Conservation (phyloP, 1,139 yeast genomes). For the Sugiyamaella sp. region DNA sequence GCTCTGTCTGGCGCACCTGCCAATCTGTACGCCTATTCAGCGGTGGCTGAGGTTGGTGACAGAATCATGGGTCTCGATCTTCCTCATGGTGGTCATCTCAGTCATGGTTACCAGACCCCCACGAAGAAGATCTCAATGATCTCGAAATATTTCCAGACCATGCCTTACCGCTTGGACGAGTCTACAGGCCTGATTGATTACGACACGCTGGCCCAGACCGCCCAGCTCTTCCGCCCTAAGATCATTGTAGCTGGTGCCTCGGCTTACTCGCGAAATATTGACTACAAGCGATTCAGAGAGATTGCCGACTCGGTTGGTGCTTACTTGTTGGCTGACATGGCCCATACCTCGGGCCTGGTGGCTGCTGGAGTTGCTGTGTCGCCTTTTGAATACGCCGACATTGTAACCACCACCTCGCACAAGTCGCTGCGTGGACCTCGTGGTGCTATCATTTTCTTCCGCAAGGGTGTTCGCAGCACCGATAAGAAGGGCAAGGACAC, state of each 20-base stretch:
- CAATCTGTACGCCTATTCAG: slow-evolving; percentile 93
- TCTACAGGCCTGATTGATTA: slow-evolving; percentile 93
- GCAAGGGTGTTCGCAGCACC: slow-evolving; percentile 90
- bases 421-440: slow-evolving; percentile 98
- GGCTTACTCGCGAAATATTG: slow-evolving; percentile 94
- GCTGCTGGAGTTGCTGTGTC: slow-evolving; percentile 97
- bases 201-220: slow-evolving; percentile 90
- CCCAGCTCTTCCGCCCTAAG: slow-evolving; percentile 90
- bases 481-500: slow-evolving; percentile 93
- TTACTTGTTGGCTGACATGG: slow-evolving; percentile 95
- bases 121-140: slow-evolving; percentile 94
- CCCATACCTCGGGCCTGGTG: slow-evolving; percentile 93
- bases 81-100: slow-evolving; percentile 98
- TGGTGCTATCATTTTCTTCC: slow-evolving; percentile 98
- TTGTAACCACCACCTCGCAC: slow-evolving; percentile 98
- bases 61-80: slow-evolving; percentile 96
- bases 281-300: slow-evolving; percentile 93
- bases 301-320: slow-evolving; percentile 98
- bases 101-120: slow-evolving; percentile 98
- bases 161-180: slow-evolving; percentile 95
- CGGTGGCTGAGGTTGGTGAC: slow-evolving; percentile 91
- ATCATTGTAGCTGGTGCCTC: slow-evolving; percentile 96
- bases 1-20: slow-evolving; percentile 97
- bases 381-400: slow-evolving; percentile 95
- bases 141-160: slow-evolving; percentile 94